Evolutionary conservation across 2,329 filamentous ascomycete species (phyloP), one percentile per base, ranked within the genome.

Genomic region (Byssothecium circinans): DNA sequence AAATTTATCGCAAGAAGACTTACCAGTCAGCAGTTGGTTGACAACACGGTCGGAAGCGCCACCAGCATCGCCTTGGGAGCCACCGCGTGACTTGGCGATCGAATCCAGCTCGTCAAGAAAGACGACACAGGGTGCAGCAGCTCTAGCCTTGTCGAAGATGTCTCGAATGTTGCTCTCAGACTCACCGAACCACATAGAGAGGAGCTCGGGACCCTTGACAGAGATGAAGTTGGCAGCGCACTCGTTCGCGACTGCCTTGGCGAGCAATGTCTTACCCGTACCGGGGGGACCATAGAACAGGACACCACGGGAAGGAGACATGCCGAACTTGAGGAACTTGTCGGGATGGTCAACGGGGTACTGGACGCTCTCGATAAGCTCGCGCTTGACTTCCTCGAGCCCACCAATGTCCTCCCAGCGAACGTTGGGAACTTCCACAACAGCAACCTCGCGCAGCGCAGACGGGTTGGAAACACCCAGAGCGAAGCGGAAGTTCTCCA

Each of bases 111-210:
- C 94, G 64, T 99, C 94, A 57, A 99, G 83, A 87, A 99, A 99
- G 64, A 99, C 94, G 54, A 99, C 89, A 66, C 95, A 99, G 76
- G 94, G 94, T 65, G 94, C 94, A 52, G 95, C 94, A 55, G 94
- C 95, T 71, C 94, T 90, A 58, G 94, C 94, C 85, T 97, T 99
- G 84, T 99, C 94, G 75, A 99, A 99, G 67, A 99, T 99, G 73
- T 99, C 94, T 71, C 94, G 89, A 59, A 99, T 97, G 78, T 99
- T 99, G 84, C 90, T 96, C 79, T 99, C 95, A 45, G 94, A 99
- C 79, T 99, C 94, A 86, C 94, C 94, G 70, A 99, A 99, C 94
- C 94, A 99, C 94, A 99, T 99, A 74, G 91, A 96, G 65, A 99
- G 84, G 67, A 99, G 82, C 75, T 99, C 94, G 48, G 94, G 95